Percentiles rank a stretch among this genome's conserved stretches.
These are phyloP conservation scores for maize (Zea mays) DNA, from an alignment of 176 grass and related monocot genomes.

Conservation along the genomic window DNA sequence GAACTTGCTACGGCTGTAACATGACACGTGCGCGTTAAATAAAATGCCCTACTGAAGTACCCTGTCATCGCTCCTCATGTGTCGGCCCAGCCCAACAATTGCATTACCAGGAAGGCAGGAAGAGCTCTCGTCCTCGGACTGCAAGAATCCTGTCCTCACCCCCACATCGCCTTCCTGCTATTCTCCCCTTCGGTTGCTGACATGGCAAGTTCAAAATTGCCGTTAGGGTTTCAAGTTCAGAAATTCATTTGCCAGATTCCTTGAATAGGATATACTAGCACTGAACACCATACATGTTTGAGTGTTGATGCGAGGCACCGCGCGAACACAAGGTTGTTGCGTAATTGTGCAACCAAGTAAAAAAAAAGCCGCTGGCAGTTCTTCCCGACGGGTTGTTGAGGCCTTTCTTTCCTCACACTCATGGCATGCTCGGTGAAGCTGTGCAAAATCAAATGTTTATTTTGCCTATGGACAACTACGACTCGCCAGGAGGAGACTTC, in stretches of 20 bases:
- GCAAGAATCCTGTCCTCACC: too few relatives aligned
- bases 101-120: too few relatives aligned
- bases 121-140: too few relatives aligned
- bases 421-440: conserved; percentile 35
- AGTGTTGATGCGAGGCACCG: not conserved
- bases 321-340: not conserved
- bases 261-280: not conserved
- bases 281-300: not conserved
- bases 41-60: not conserved
- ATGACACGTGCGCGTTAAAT: conserved; percentile 10
- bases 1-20: not conserved
- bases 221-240: not conserved
- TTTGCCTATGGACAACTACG: not conserved
- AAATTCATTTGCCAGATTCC: not conserved
- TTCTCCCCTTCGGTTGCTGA: not conserved
- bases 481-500: too few relatives aligned
- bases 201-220: not conserved
- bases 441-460: not conserved
- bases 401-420: conserved; percentile 43
- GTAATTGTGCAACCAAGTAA: not conserved
- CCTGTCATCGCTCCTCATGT: too few relatives aligned
- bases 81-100: too few relatives aligned
- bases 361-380: not conserved
- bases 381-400: conserved; percentile 30
- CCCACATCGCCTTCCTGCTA: too few relatives aligned